phyloP scores from a whole-genome alignment of 306 rosid genomes.

The Cucumis cinereus region DNA sequence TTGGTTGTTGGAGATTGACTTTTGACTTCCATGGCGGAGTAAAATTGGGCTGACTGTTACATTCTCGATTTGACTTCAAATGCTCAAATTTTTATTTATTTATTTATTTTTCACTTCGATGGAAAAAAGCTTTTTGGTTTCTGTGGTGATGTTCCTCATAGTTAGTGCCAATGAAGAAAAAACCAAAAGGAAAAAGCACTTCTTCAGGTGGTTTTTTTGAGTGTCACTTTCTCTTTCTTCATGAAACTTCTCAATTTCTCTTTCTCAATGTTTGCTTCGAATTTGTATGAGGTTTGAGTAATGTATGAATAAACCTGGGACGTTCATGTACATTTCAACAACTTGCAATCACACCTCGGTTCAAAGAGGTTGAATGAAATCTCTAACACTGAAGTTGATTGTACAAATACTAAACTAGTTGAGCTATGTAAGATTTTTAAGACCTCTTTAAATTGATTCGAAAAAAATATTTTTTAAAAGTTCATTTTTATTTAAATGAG shows the following conservation, averaged over 20 bases:
- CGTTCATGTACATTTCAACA: not conserved
- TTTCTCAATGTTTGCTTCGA: not conserved
- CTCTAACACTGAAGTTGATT: too few relatives aligned
- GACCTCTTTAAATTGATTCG: too few relatives aligned
- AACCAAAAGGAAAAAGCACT: not conserved
- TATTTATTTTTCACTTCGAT: not conserved
- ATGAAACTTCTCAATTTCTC: not conserved
- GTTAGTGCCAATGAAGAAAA: not conserved
- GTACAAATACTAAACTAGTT: too few relatives aligned
- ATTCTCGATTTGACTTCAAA: not conserved
- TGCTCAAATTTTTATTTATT: not conserved
- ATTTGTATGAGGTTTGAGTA: not conserved
- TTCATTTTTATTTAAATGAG: too few relatives aligned
- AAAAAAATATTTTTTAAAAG: too few relatives aligned
- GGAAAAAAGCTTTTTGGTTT: not conserved
- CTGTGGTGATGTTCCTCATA: not conserved
- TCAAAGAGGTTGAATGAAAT: too few relatives aligned
- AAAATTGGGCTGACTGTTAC: not conserved
- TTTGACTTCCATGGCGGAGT: not conserved
- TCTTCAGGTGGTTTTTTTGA: not conserved
- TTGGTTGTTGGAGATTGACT: not conserved
- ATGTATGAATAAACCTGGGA: not conserved
- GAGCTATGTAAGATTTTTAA: too few relatives aligned
- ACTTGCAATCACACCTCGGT: not conserved
- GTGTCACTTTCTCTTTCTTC: not conserved